These are phyloP conservation scores for Xylaria sp. DNA, from an alignment of 2,329 filamentous ascomycete genomes.

Conservation along the genomic window DNA sequence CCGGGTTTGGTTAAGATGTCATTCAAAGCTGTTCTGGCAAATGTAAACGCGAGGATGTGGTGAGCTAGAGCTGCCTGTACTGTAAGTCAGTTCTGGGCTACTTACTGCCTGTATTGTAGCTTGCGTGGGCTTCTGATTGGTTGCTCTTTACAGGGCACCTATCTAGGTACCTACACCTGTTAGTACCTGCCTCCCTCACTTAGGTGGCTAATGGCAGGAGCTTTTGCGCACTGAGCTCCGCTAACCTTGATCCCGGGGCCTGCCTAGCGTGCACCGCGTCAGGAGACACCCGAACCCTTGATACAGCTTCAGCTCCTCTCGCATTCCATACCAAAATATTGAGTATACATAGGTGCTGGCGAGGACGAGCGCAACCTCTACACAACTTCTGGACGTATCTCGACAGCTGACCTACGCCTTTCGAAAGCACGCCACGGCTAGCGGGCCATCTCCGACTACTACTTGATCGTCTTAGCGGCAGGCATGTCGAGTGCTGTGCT, in stretches of 20 bases:
- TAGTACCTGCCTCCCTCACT: neutral
- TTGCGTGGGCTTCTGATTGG: neutral
- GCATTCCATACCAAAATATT: conserved; percentile 4
- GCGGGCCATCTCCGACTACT: neutral
- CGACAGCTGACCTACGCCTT: neutral
- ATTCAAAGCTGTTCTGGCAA: too few species aligned
- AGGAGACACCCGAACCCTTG: neutral
- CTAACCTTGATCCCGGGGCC: neutral
- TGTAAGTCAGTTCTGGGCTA: too few species aligned
- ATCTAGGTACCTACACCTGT: neutral
- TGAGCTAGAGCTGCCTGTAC: too few species aligned
- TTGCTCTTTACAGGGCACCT: neutral
- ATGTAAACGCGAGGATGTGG: too few species aligned
- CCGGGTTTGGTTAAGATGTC: too few species aligned
- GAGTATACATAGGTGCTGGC: neutral
- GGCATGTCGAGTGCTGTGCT: conserved; percentile 38
- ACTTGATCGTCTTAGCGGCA: conserved; percentile 4
- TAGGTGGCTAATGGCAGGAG: neutral
- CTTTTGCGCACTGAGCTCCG: too few species aligned
- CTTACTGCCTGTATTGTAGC: neutral
- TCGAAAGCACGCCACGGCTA: conserved; percentile 6
- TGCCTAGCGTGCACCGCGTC: neutral
- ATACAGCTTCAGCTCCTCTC: neutral
- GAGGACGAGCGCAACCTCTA: neutral
- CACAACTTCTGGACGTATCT: neutral